Percentiles rank a stretch among this genome's conserved stretches.
Evolutionary conservation across 2,329 filamentous ascomycete genomes (phyloP).

Genomic region (Botrytis pseudocinerea): DNA sequence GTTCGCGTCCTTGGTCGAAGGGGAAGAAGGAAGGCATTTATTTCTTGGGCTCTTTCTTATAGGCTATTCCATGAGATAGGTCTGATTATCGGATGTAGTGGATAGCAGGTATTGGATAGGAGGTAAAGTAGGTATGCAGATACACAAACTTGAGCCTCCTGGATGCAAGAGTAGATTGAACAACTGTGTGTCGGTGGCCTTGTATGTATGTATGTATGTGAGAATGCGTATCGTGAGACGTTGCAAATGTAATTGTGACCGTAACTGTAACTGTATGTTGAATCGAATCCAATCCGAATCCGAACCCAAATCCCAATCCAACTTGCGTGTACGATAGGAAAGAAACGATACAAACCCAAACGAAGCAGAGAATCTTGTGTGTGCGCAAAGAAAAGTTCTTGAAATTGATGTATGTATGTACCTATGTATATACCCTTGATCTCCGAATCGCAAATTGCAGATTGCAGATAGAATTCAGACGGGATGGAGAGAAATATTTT

Average conservation of each 20-base stretch:
- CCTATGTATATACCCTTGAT: neutral
- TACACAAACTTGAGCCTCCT: neutral
- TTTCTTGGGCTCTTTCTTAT: conserved; percentile 1
- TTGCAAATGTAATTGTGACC: neutral
- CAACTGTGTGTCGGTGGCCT: neutral
- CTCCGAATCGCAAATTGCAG: neutral
- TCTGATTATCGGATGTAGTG: neutral
- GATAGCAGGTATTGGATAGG: neutral
- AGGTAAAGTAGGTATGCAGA: neutral
- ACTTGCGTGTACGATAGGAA: neutral
- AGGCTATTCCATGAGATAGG: neutral
- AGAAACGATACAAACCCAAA: neutral
- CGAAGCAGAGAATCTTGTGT: neutral
- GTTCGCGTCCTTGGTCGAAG: conserved; percentile 66
- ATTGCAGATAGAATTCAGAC: neutral
- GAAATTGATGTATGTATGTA: neutral
- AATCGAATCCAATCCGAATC: neutral
- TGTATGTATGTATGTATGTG: neutral
- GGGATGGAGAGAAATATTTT: neutral
- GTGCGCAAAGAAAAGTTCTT: neutral
- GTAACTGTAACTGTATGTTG: neutral
- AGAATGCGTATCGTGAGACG: neutral
- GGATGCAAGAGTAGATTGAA: neutral
- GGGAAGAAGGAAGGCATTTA: conserved; percentile 65
- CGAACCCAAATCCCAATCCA: neutral